Evolutionary conservation across 73 alveolate species (phyloP).

Genomic region (Tetrahymena thermophila): DNA sequence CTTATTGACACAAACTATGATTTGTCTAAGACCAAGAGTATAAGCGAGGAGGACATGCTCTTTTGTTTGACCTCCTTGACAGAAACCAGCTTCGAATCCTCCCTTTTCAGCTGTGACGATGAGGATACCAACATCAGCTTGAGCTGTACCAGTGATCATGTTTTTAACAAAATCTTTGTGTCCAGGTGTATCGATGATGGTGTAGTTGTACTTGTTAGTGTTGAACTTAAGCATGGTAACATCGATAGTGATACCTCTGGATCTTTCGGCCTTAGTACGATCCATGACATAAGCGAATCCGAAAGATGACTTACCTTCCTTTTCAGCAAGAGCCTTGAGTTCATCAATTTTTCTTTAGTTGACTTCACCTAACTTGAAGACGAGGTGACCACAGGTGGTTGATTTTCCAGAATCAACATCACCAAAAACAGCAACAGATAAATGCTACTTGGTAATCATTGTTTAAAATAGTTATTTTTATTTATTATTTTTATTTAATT

Average conservation of each 20-base stretch:
- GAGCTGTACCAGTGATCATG: slow-evolving; percentile 52
- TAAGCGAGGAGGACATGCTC: slow-evolving; percentile 73
- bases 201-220: slow-evolving; percentile 38
- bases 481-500: not conserved
- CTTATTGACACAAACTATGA: slow-evolving; percentile 67
- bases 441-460: not conserved
- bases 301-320: slow-evolving; percentile 25
- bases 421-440: slow-evolving; percentile 44
- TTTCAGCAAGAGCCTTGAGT: slow-evolving; percentile 50
- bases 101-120: slow-evolving; percentile 64
- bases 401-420: slow-evolving; percentile 48
- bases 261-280: slow-evolving; percentile 57
- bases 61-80: slow-evolving; percentile 57
- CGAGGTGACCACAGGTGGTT: slow-evolving; percentile 60
- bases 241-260: slow-evolving; percentile 64
- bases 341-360: slow-evolving; percentile 39
- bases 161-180: slow-evolving; percentile 30
- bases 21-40: slow-evolving; percentile 75
- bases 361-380: slow-evolving; percentile 45
- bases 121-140: slow-evolving; percentile 67
- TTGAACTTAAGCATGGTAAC: slow-evolving; percentile 38
- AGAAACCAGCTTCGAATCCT: slow-evolving; percentile 71
- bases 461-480: not conserved
- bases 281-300: slow-evolving; percentile 61
- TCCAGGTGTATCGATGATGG: slow-evolving; percentile 72